Base-by-base conservation (phyloP, 208 protist species). In the Giardia duodenalis region DNA sequence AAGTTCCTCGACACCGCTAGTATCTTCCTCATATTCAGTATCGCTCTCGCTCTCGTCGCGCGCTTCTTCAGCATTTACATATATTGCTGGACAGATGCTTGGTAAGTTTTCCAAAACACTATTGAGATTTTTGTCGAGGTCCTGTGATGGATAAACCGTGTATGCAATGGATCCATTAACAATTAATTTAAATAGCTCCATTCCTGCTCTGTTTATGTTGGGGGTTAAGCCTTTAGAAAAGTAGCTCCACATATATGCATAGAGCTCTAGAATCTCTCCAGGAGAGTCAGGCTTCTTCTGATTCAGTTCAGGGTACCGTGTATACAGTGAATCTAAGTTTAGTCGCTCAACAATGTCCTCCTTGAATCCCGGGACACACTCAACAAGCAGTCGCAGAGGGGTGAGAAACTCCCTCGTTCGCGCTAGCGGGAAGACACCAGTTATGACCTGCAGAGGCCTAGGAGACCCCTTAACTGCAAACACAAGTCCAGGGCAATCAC, bases 401-500 rank as follows among this genome's bases (percentile, higher is more conserved):
- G 45, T 47, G 46, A 47, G 4, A 48, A 67, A 91, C 45, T 91
- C 88, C 0, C 88, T 0, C 4, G n/a, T n/a, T 2, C 88, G 1
- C 2, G 42, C 88, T 2, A 45, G n/a, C 2, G 88, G 88, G 44
- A 91, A 91, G 2, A 91, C 88, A 2, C 88, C 88, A 1, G 88
- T 91, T 19, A 91, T 91, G 1, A 91, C 44, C 47, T 91, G 45
- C 4, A 91, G 44, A 30, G 88, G 88, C 4, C 88, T 0, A 22
- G 88, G 88, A 1, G 88, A 91, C 2, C 44, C 44, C n/a, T 48
- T 46, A 48, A 91, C 88, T n/a, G 88, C 44, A 2, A 91, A 47
- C 2, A 91, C 88, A 22, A 91, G 4, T n/a, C 88, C 88, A 67
- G 88, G 88, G 47, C 88, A 91, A n/a, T 91, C 88, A n/a, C 88